Evolutionary conservation across 1,284 basidiomycete genomes (phyloP).

Genomic region (Ustilago shanxiensis): DNA sequence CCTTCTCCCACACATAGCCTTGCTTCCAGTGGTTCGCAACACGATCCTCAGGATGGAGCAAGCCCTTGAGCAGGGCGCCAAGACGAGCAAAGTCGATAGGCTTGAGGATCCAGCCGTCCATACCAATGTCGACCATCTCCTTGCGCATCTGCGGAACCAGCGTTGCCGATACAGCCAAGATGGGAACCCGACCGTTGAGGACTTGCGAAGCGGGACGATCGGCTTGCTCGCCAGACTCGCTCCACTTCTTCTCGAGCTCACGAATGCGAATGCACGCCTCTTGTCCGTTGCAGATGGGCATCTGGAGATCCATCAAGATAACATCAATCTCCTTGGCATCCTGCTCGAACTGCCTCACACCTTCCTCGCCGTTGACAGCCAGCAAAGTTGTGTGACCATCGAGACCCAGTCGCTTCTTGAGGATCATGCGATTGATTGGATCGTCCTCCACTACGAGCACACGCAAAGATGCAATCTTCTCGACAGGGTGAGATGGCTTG

Average conservation of each 20-base stretch:
- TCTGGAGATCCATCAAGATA: conserved; percentile 87
- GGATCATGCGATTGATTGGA: conserved; percentile 80
- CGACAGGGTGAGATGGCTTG: conserved; percentile 27
- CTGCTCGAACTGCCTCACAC: conserved; percentile 75
- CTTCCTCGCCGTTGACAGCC: conserved; percentile 83
- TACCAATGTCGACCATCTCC: conserved; percentile 76
- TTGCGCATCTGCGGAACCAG: conserved; percentile 77
- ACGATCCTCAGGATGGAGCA: conserved; percentile 53
- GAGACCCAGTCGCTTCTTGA: conserved; percentile 78
- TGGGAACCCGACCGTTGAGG: conserved; percentile 80
- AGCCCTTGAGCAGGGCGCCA: conserved; percentile 52
- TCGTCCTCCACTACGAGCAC: conserved; percentile 74
- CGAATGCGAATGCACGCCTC: conserved; percentile 78
- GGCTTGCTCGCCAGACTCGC: conserved; percentile 23
- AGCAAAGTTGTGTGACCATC: conserved; percentile 79
- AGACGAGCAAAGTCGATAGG: conserved; percentile 79
- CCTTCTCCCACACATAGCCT: conserved; percentile 63
- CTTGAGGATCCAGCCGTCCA: conserved; percentile 90
- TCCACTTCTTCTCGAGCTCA: conserved; percentile 44
- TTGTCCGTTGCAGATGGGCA: conserved; percentile 85
- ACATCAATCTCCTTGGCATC: conserved; percentile 79
- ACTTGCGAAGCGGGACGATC: conserved; percentile 69
- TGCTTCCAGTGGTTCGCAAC: conserved; percentile 55
- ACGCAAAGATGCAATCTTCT: conserved; percentile 53
- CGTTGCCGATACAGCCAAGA: conserved; percentile 86